These are phyloP conservation scores for Leishmania mexicana DNA, from an alignment of 208 protist genomes.

Conservation along the genomic window DNA sequence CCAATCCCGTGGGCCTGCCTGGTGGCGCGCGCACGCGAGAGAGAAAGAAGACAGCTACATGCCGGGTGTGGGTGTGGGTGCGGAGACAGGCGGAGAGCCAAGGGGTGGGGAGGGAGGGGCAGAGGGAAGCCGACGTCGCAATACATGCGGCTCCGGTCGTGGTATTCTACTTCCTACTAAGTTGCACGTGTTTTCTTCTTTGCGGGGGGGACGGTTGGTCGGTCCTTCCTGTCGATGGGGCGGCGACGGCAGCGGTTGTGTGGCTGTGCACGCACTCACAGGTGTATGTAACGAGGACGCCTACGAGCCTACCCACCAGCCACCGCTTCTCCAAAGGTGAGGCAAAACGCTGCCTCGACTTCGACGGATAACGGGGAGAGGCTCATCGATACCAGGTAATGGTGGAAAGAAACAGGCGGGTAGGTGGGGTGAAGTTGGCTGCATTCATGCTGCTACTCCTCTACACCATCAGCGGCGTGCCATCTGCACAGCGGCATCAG, in stretches of 20 bases:
- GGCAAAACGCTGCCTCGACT: neutral
- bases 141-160: neutral
- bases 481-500: neutral
- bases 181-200: neutral
- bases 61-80: neutral
- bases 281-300: neutral
- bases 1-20: neutral
- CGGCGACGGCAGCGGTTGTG: neutral
- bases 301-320: neutral
- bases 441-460: neutral
- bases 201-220: neutral
- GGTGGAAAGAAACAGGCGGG: neutral
- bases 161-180: constrained; percentile 7
- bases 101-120: neutral
- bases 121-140: neutral
- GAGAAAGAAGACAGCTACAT: neutral
- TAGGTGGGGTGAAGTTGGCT: neutral
- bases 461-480: neutral
- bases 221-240: neutral
- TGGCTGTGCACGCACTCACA: neutral
- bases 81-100: neutral
- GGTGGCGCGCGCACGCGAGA: neutral
- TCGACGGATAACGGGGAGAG: neutral
- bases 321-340: neutral
- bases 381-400: neutral